Evolutionary conservation across 106 monocot species (phyloP), one percentile per base, ranked within the genome.

Genomic region (Dendrobium huoshanense): DNA sequence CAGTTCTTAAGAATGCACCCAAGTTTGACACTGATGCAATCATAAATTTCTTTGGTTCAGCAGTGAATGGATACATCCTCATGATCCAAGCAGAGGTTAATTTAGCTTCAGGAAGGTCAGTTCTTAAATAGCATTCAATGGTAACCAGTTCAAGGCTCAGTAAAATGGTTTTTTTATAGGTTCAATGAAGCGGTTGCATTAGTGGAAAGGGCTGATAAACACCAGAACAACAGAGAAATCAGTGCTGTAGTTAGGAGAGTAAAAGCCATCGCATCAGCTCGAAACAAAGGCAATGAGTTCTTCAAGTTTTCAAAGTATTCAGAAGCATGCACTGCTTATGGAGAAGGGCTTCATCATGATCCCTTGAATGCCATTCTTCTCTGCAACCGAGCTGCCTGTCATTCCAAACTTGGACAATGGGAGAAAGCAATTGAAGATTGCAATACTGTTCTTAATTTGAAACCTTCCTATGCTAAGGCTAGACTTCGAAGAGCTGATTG

Each of bases 401-500:
- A 37, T 6, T 75, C 84, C 2, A 94, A 86, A 81, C 91, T 93
- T 1, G 81, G 81, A 4, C 85, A 86, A 25, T 84, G 84, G 56
- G 90, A 91, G 41, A 90, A 87, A 31, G 96, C 93, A 17, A 41
- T 92, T 15, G 86, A 86, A 6, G 96, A 94, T 65, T 96, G 96
- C 82, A 83, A 73, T 58, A 48, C 59, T 24, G 93, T 91, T 4
- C 91, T 96, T 4, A 78, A 5, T 22, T 55, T 94, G 19, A 77
- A 90, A 0, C 93, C 93, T 44, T 80, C 88, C 0, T 96, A 92
- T 74, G 78, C 77, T 20, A 90, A 94, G 80, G 96, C 93, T 41
- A 78, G 93, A 17, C 82, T 91, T 13, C 85, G 93, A 77, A 85
- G 93, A 86, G 96, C 96, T 24, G 84, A 94, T 76, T 94, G 91